Percentiles rank a stretch among this genome's conserved stretches.
Evolutionary conservation across 306 rosid genomes (phyloP).

Genomic region (Lathyrus sativus): DNA sequence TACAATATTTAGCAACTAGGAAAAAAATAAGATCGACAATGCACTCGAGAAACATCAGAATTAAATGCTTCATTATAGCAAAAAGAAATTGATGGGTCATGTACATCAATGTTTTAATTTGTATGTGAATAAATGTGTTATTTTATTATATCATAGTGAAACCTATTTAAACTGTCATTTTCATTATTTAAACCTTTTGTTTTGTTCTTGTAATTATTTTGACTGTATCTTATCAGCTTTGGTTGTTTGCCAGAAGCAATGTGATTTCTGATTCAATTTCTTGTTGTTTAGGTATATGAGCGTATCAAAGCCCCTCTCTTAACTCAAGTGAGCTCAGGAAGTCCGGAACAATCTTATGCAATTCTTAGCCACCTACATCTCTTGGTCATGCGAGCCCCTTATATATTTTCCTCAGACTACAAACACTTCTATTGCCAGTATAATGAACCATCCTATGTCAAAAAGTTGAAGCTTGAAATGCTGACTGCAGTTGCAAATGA

Average conservation of each 20-base stretch:
- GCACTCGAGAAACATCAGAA: not conserved
- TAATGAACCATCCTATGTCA: constrained; percentile 98
- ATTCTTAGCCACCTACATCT: constrained; percentile 96
- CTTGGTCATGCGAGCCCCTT: constrained; percentile 99
- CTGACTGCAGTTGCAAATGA: constrained; percentile 98
- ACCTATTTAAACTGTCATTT: constrained; percentile 7
- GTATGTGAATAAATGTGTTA: not conserved
- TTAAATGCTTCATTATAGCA: not conserved
- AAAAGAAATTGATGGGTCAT: constrained; percentile 11
- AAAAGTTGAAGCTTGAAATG: constrained; percentile 98
- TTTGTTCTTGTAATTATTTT: constrained; percentile 31
- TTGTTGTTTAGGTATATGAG: constrained; percentile 79
- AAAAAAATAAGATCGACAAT: constrained; percentile 4
- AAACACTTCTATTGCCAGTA: constrained; percentile 98
- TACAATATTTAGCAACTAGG: not conserved
- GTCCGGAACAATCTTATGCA: constrained; percentile 98
- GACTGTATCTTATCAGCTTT: constrained; percentile 21
- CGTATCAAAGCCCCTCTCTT: constrained; percentile 98
- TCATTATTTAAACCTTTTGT: constrained; percentile 11
- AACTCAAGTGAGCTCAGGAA: constrained; percentile 97
- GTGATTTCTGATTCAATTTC: constrained; percentile 36
- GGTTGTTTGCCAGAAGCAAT: constrained; percentile 28
- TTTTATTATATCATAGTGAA: not conserved
- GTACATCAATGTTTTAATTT: not conserved
- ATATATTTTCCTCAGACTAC: constrained; percentile 89